Conservation (phyloP, 768 basidiomycete genomes). For the Chalciporus piperatus region DNA sequence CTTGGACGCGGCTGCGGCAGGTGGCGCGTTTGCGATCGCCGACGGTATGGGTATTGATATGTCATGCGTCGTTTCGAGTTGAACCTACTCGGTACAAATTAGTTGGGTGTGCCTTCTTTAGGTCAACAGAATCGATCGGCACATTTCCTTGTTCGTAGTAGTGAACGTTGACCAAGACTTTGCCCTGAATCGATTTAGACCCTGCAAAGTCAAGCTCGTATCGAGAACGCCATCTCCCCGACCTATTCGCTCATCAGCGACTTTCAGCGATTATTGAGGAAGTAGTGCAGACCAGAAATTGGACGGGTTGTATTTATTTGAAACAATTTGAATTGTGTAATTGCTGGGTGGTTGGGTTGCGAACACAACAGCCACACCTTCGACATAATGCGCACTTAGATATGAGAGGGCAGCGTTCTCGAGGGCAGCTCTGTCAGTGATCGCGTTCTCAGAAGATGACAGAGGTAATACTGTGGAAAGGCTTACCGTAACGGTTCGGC, state of each 20-base stretch:
- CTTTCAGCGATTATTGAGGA: background rate
- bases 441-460: background rate
- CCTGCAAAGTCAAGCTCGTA: constrained; percentile 68
- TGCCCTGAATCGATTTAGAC: constrained; percentile 62
- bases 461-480: background rate
- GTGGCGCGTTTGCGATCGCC: constrained; percentile 50
- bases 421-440: constrained; percentile 68
- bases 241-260: constrained; percentile 47
- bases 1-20: constrained; percentile 57
- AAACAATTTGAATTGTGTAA: constrained; percentile 81
- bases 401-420: constrained; percentile 68
- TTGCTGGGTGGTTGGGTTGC: constrained; percentile 44
- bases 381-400: constrained; percentile 75
- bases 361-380: constrained; percentile 76
- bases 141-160: constrained; percentile 99
- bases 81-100: constrained; percentile 56
- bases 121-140: constrained; percentile 17
- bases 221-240: constrained; percentile 91
- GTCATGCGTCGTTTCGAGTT: constrained; percentile 75
- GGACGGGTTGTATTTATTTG: constrained; percentile 90
- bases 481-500: constrained; percentile 76
- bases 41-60: constrained; percentile 63
- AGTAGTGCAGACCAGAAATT: constrained; percentile 77
- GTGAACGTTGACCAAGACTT: constrained; percentile 82
- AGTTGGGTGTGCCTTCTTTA: background rate